Evolutionary conservation across 805 yeast species (phyloP).

Genomic region (Zygoascus ofunaensis): DNA sequence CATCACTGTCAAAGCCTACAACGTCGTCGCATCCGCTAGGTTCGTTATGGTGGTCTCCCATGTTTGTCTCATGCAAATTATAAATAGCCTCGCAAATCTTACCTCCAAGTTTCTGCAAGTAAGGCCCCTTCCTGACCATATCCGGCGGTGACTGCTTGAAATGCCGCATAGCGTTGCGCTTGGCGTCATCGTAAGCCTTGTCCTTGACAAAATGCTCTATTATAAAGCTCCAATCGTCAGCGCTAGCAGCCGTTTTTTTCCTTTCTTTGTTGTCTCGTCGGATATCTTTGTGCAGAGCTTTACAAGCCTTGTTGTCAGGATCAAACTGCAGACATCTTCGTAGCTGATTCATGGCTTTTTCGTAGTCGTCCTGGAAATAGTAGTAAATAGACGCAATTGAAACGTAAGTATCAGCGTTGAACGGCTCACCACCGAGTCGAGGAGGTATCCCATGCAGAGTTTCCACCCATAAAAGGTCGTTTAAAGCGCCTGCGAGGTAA

Average conservation of each 20-base stretch:
- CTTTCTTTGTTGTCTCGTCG: constrained; percentile 22
- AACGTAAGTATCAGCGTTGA: constrained; percentile 21
- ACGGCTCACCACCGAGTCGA: constrained; percentile 8
- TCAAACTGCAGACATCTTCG: constrained; percentile 69
- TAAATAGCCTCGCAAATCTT: not conserved
- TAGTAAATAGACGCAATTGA: constrained; percentile 33
- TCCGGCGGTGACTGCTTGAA: not conserved
- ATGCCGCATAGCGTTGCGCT: constrained; percentile 9
- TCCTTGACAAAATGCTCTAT: constrained; percentile 9
- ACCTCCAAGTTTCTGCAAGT: not conserved
- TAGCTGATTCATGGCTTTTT: constrained; percentile 41
- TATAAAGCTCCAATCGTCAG: constrained; percentile 12
- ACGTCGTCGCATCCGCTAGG: not conserved
- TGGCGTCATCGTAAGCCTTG: constrained; percentile 8
- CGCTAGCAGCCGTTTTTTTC: constrained; percentile 10
- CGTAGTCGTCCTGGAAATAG: constrained; percentile 45
- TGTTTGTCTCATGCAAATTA: not conserved
- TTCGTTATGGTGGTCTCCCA: not conserved
- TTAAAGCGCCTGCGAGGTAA: constrained; percentile 26
- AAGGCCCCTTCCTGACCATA: not conserved
- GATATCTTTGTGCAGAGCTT: constrained; percentile 28
- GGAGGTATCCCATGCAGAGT: constrained; percentile 8
- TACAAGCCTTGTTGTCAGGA: constrained; percentile 60
- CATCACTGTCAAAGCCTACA: not conserved
- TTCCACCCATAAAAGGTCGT: constrained; percentile 27